Conservation (phyloP, 2,329 filamentous ascomycete genomes). For the Cordyceps fumosorosea region DNA sequence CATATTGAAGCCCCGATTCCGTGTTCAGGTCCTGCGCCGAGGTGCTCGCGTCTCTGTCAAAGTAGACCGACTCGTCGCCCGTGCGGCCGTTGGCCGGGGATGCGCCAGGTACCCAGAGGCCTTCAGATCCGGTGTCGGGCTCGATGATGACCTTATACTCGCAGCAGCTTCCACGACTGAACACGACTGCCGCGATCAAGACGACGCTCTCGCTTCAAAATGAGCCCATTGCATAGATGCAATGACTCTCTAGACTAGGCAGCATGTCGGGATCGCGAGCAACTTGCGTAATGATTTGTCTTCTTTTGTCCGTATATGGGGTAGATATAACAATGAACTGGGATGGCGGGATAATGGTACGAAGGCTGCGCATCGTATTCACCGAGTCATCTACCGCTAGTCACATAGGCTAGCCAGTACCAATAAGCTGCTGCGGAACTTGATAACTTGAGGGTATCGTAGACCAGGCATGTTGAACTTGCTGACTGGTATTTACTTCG, state of each 20-base stretch:
- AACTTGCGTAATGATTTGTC: not conserved
- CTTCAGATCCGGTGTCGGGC: not conserved
- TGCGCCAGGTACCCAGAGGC: not conserved
- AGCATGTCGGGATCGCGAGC: not conserved
- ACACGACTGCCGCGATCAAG: not conserved
- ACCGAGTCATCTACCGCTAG: too few species aligned
- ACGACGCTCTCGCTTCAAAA: not conserved
- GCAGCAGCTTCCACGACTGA: not conserved
- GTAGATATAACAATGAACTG: too few species aligned
- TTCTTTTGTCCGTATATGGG: too few species aligned
- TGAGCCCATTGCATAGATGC: not conserved
- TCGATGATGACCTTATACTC: not conserved
- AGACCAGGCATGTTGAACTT: too few species aligned
- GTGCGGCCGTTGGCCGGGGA: not conserved
- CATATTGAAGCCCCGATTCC: not conserved
- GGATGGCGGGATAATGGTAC: too few species aligned
- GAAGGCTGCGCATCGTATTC: too few species aligned
- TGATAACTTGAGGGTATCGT: too few species aligned
- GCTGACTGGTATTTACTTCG: too few species aligned
- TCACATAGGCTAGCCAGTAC: too few species aligned
- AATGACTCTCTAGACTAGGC: not conserved
- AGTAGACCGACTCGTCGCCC: not conserved
- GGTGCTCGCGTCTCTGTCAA: not conserved
- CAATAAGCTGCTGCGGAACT: too few species aligned
- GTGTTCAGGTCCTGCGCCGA: not conserved